Evolutionary conservation across 2,329 filamentous ascomycete genomes (phyloP).

Genomic region (Cercospora zeina): DNA sequence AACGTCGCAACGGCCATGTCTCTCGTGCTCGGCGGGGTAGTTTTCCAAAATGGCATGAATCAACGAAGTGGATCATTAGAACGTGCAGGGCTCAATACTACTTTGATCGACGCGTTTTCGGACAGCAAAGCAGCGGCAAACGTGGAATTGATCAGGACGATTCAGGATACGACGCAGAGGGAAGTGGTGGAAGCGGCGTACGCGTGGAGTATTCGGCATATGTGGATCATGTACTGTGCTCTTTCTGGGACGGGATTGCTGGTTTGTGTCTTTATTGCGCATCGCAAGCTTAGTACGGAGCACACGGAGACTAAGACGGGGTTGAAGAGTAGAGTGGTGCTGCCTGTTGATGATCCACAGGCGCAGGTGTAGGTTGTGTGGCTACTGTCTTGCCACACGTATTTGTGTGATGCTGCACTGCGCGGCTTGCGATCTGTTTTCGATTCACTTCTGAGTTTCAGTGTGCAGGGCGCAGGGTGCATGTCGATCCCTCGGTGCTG

Average conservation of each 20-base stretch:
- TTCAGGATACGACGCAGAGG: slow-evolving; percentile 45
- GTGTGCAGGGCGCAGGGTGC: too few relatives aligned
- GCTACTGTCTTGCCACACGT: not conserved
- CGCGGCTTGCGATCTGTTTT: too few relatives aligned
- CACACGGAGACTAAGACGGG: slow-evolving; percentile 57
- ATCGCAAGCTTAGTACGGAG: slow-evolving; percentile 49
- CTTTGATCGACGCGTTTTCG: slow-evolving; percentile 42
- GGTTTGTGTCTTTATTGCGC: slow-evolving; percentile 49
- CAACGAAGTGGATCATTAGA: slow-evolving; percentile 15
- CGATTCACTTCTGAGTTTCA: too few relatives aligned
- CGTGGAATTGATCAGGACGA: slow-evolving; percentile 46
- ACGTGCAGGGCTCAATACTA: slow-evolving; percentile 27
- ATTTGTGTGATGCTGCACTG: too few relatives aligned
- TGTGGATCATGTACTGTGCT: slow-evolving; percentile 53
- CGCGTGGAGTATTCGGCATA: slow-evolving; percentile 52
- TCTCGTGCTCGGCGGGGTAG: slow-evolving; percentile 53
- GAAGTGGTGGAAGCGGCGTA: slow-evolving; percentile 49
- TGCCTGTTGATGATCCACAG: not conserved
- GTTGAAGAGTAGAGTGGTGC: slow-evolving; percentile 15
- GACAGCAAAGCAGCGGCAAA: slow-evolving; percentile 52
- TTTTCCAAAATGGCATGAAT: slow-evolving; percentile 52
- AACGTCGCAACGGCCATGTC: slow-evolving; percentile 51
- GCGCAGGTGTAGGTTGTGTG: not conserved
- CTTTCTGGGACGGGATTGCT: slow-evolving; percentile 47
- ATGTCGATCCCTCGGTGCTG: too few relatives aligned